These are phyloP conservation scores for Brassica hybrid DNA, from an alignment of 441 rosid species.

Conservation along the genomic window DNA sequence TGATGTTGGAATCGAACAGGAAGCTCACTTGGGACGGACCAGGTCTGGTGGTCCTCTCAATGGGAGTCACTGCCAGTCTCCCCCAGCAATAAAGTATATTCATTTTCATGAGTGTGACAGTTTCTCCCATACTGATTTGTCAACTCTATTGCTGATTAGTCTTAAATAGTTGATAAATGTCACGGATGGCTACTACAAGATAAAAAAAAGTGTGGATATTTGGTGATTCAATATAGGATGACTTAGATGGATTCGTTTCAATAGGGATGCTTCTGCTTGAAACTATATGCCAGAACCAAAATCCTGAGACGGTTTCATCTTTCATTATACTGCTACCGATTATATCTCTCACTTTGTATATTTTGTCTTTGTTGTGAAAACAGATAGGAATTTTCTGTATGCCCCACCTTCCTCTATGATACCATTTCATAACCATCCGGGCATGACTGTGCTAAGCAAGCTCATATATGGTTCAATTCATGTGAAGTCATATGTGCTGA, in stretches of 20 bases:
- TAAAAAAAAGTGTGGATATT: slow-evolving; percentile 15
- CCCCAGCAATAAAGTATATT: too few species aligned
- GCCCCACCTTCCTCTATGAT: slow-evolving; percentile 93
- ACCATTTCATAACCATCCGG: slow-evolving; percentile 97
- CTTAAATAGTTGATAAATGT: too few species aligned
- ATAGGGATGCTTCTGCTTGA: slow-evolving; percentile 21
- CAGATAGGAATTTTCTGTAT: slow-evolving; percentile 98
- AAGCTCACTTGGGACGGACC: too few species aligned
- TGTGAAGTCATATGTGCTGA: too few species aligned
- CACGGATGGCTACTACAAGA: too few species aligned
- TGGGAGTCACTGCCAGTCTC: too few species aligned
- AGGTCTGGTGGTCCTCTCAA: too few species aligned
- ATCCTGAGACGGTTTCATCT: neutral
- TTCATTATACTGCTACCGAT: neutral
- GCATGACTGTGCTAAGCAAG: slow-evolving; percentile 97
- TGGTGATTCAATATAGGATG: slow-evolving; percentile 4
- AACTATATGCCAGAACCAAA: neutral
- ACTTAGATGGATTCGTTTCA: neutral
- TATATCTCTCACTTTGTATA: slow-evolving; percentile 6
- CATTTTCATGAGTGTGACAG: too few species aligned
- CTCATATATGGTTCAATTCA: slow-evolving; percentile 80
- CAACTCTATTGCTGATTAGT: too few species aligned
- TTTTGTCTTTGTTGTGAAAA: slow-evolving; percentile 34
- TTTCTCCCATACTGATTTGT: too few species aligned
- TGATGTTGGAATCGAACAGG: neutral